These are phyloP conservation scores for Rhodotorula sp. DNA, from an alignment of 1,284 basidiomycete species.

Conservation along the genomic window DNA sequence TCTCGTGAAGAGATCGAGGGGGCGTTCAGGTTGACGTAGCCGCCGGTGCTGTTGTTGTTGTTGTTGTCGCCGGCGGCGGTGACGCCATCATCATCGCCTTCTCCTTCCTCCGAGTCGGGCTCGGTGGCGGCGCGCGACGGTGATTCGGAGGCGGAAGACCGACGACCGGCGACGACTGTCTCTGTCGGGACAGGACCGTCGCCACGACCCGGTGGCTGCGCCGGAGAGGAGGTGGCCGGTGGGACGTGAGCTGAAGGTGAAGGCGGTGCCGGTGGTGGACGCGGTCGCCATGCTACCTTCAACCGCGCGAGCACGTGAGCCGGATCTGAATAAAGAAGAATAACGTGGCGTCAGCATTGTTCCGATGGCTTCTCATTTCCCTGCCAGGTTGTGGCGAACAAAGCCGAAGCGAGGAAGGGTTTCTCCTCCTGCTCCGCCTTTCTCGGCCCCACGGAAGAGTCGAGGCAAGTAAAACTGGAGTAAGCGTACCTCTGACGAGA, in stretches of 20 bases:
- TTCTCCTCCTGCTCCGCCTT: background rate
- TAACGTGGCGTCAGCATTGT: background rate
- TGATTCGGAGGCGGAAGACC: constrained; percentile 41
- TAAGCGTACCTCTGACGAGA: constrained; percentile 64
- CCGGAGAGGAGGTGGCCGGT: constrained; percentile 52
- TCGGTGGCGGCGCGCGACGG: constrained; percentile 53
- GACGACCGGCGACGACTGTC: no score
- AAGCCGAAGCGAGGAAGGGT: background rate
- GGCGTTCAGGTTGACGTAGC: constrained; percentile 38
- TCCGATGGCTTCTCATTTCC: no score
- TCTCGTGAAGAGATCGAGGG: constrained; percentile 14
- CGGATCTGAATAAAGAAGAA: constrained; percentile 25
- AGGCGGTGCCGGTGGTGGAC: constrained; percentile 9
- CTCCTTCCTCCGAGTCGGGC: constrained; percentile 17
- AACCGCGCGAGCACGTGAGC: constrained; percentile 31
- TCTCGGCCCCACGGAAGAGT: background rate
- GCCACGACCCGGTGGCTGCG: no score
- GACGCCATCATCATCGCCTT: no score
- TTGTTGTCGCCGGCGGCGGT: constrained; percentile 18
- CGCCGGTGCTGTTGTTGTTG: background rate
- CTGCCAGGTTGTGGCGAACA: no score
- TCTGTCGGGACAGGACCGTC: no score
- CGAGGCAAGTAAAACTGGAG: background rate
- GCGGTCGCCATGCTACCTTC: constrained; percentile 20
- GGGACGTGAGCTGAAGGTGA: background rate